These are phyloP conservation scores for Hypoxylon sp. DNA, from an alignment of 2,329 filamentous ascomycete species.

Conservation along the genomic window DNA sequence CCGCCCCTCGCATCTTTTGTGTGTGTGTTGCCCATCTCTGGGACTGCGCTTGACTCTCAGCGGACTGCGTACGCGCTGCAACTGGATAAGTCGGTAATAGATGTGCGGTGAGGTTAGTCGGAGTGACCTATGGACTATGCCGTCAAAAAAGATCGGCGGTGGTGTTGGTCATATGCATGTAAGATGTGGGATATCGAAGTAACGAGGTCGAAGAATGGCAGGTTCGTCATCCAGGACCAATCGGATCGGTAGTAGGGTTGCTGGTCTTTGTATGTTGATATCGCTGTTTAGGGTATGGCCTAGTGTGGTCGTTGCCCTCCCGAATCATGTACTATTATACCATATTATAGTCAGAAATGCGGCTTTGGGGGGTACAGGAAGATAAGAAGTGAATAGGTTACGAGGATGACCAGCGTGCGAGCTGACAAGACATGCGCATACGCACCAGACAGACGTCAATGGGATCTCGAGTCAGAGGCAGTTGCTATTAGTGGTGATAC, in stretches of 20 bases:
- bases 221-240: conserved; percentile 11
- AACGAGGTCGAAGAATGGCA: conserved; percentile 7
- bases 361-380: conserved; percentile 1
- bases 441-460: conserved; percentile 4
- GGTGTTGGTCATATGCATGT: conserved; percentile 24
- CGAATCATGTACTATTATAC: conserved; percentile 29
- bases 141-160: conserved; percentile 19
- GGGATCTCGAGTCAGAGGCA: conserved; percentile 3
- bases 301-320: conserved; percentile 1
- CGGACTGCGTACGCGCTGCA: neutral
- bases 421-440: neutral
- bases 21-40: conserved; percentile 47
- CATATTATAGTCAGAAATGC: conserved; percentile 17
- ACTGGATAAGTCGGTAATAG: conserved; percentile 4
- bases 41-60: neutral
- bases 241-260: conserved; percentile 1
- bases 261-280: conserved; percentile 7
- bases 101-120: conserved; percentile 2
- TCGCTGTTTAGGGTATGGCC: conserved; percentile 6
- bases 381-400: conserved; percentile 11
- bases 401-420: too few species aligned
- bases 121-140: conserved; percentile 2
- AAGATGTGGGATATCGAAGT: conserved; percentile 16
- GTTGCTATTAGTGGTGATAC: conserved; percentile 16
- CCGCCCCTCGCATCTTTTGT: conserved; percentile 46